A percentile compares a stretch with the other conserved stretches of the same genome.
These are phyloP conservation scores for Pisolithus microcarpus DNA, from an alignment of 768 basidiomycete species.

Conservation along the genomic window DNA sequence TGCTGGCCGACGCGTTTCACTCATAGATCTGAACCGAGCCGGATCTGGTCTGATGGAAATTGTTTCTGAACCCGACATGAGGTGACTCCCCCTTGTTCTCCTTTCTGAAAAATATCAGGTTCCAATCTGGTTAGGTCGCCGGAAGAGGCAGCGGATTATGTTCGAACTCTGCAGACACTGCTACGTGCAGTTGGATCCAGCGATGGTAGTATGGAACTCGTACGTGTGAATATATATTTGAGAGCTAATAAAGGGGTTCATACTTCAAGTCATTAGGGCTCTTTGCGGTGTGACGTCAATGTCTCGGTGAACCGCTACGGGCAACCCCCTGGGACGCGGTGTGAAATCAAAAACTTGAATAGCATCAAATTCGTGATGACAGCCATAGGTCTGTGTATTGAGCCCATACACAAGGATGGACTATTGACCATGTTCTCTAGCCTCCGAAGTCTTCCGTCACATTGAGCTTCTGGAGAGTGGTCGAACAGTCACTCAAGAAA, in stretches of 20 bases:
- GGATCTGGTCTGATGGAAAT: constrained; percentile 92
- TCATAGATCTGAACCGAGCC: constrained; percentile 86
- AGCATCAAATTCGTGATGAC: constrained; percentile 77
- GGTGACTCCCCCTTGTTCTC: constrained; percentile 28
- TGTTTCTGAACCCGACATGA: constrained; percentile 88
- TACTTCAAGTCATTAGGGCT: constrained; percentile 53
- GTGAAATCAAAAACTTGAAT: constrained; percentile 96
- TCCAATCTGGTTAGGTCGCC: constrained; percentile 43
- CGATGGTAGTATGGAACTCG: constrained; percentile 97
- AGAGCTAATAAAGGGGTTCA: constrained; percentile 1
- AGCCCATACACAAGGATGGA: not conserved
- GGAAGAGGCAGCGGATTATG: constrained; percentile 86
- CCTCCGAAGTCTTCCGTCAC: constrained; percentile 77
- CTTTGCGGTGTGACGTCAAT: constrained; percentile 91
- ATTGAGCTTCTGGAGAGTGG: constrained; percentile 44
- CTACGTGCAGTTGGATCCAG: constrained; percentile 80
- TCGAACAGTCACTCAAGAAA: constrained; percentile 65
- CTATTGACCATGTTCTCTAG: constrained; percentile 35
- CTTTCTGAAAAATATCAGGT: not conserved
- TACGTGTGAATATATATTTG: constrained; percentile 24
- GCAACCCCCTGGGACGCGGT: constrained; percentile 66
- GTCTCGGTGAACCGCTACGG: constrained; percentile 77
- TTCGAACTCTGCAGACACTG: constrained; percentile 72
- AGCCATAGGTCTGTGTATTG: constrained; percentile 63
- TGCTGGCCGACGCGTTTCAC: constrained; percentile 41